phyloP scores from a whole-genome alignment of 345 rosid species.

The Hypericum perforatum region DNA sequence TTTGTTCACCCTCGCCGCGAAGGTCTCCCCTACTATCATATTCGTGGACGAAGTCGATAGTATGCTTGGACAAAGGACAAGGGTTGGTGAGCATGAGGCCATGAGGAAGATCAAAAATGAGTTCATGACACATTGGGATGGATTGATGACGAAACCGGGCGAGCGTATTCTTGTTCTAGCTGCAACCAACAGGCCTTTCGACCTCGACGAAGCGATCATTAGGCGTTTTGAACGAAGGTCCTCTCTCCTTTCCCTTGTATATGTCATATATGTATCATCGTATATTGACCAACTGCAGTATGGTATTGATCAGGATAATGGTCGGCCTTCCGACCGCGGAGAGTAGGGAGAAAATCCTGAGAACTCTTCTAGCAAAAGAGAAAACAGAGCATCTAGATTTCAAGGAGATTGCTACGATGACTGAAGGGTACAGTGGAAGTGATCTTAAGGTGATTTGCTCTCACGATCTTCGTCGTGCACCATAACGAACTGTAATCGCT shows the following conservation, averaged over 20 bases:
- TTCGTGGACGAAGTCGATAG: constrained; percentile 98
- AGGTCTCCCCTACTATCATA: constrained; percentile 93
- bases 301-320: constrained; percentile 65
- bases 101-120: constrained; percentile 96
- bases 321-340: constrained; percentile 80
- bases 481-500: constrained; percentile 18
- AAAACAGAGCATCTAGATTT: constrained; percentile 62
- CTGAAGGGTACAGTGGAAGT: constrained; percentile 95
- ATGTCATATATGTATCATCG: too few relatives aligned
- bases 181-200: constrained; percentile 98
- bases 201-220: constrained; percentile 98
- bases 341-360: constrained; percentile 80
- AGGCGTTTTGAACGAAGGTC: constrained; percentile 97
- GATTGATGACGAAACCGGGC: constrained; percentile 72
- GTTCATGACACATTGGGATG: constrained; percentile 99
- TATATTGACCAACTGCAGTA: too few relatives aligned
- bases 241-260: constrained; percentile 2
- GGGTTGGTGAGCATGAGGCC: constrained; percentile 97
- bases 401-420: constrained; percentile 75
- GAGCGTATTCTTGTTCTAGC: constrained; percentile 94
- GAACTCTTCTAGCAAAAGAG: constrained; percentile 76
- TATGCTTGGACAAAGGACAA: constrained; percentile 95
- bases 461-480: constrained; percentile 13
- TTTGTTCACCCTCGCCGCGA: constrained; percentile 80
- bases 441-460: constrained; percentile 78